phyloP scores from a whole-genome alignment of 805 yeast species.

The Metschnikowia gruessii region DNA sequence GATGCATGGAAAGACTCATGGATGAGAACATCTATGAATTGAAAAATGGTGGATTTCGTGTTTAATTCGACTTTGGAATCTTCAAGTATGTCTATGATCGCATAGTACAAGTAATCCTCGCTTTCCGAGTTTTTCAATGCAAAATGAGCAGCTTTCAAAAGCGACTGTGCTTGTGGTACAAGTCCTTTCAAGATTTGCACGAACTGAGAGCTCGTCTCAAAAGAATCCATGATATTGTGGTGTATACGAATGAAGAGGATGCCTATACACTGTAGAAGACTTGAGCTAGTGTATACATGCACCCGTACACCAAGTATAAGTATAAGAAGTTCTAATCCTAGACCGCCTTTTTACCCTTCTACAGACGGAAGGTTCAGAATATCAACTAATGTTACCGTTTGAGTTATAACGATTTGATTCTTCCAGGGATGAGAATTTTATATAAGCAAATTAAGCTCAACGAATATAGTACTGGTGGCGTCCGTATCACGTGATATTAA shows the following conservation, averaged over 20 bases:
- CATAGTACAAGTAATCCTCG: slow-evolving; percentile 66
- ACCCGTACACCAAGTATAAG: background rate
- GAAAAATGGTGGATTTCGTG: slow-evolving; percentile 61
- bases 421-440: too few species aligned
- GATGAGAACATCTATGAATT: slow-evolving; percentile 63
- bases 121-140: slow-evolving; percentile 55
- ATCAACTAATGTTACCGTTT: too few species aligned
- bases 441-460: too few species aligned
- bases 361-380: too few species aligned
- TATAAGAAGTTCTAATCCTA: too few species aligned
- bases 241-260: background rate
- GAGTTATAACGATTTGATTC: too few species aligned
- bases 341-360: too few species aligned
- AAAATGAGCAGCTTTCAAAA: slow-evolving; percentile 52
- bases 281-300: background rate
- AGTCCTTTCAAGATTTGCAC: slow-evolving; percentile 61
- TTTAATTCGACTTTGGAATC: slow-evolving; percentile 51
- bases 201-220: slow-evolving; percentile 79
- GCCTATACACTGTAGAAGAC: background rate
- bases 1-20: slow-evolving; percentile 35
- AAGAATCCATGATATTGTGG: slow-evolving; percentile 67
- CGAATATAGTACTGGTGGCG: too few species aligned
- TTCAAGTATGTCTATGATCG: slow-evolving; percentile 58
- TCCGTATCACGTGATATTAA: too few species aligned
- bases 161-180: slow-evolving; percentile 58